phyloP scores from a whole-genome alignment of 1,284 basidiomycete genomes.

The Boletus mariae region DNA sequence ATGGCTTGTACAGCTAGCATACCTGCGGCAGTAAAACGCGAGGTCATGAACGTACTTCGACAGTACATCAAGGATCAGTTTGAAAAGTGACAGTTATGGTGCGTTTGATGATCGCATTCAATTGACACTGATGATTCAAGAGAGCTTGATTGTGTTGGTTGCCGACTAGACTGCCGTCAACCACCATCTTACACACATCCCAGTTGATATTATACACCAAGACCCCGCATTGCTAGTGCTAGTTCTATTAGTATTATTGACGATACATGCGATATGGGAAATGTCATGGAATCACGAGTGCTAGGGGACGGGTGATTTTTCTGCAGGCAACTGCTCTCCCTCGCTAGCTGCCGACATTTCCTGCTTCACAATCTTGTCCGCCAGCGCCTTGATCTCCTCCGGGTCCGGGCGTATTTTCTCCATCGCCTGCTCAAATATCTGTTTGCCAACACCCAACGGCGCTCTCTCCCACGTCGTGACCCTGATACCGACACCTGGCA shows the following conservation, averaged over 20 bases:
- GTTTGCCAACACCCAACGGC: slow-evolving; percentile 60
- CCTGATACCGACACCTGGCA: slow-evolving; percentile 87
- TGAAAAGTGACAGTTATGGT: slow-evolving; percentile 23
- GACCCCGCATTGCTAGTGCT: neutral
- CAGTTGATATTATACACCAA: neutral
- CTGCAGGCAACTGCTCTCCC: slow-evolving; percentile 1
- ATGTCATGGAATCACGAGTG: neutral
- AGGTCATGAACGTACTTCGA: slow-evolving; percentile 20
- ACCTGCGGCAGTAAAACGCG: slow-evolving; percentile 20
- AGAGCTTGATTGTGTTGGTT: too few relatives aligned
- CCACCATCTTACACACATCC: neutral
- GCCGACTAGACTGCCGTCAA: neutral
- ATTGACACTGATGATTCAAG: too few relatives aligned
- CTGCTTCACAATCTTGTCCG: slow-evolving; percentile 31
- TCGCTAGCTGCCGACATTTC: slow-evolving; percentile 19
- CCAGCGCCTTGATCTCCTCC: slow-evolving; percentile 38
- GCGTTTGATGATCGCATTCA: neutral
- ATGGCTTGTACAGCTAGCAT: slow-evolving; percentile 19
- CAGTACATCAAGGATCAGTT: slow-evolving; percentile 35
- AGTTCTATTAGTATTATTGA: slow-evolving; percentile 10
- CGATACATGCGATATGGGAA: slow-evolving; percentile 3
- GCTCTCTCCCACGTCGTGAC: slow-evolving; percentile 76
- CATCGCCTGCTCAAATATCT: slow-evolving; percentile 40
- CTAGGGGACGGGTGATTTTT: neutral
- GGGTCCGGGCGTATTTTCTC: slow-evolving; percentile 27